Conservation (phyloP, 2,329 filamentous ascomycete species). For the Clonostachys chloroleuca region DNA sequence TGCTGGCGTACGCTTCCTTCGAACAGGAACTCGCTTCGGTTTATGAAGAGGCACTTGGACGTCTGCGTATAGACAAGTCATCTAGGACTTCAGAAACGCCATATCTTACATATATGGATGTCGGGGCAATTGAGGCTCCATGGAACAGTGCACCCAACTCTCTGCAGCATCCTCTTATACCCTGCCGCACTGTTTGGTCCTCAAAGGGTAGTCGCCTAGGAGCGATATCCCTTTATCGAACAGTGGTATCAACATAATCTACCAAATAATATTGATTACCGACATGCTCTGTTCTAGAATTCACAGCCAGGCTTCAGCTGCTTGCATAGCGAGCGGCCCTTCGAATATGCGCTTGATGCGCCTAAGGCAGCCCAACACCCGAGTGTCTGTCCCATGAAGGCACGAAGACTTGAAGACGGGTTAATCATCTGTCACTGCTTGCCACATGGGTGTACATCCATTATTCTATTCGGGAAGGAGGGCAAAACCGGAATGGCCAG, state of each 20-base stretch:
- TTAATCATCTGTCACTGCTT: neutral
- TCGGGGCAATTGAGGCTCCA: too few relatives aligned
- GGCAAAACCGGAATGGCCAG: too few relatives aligned
- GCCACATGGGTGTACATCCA: too few relatives aligned
- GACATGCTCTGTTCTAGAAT: neutral
- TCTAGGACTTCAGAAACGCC: slow-evolving; percentile 2
- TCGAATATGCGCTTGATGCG: neutral
- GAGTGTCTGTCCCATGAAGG: neutral
- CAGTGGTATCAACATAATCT: neutral
- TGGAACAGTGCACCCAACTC: too few relatives aligned
- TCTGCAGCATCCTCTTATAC: slow-evolving; percentile 15
- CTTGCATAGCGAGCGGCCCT: neutral
- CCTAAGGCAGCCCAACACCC: neutral
- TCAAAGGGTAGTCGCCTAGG: slow-evolving; percentile 19
- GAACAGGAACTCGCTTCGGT: neutral
- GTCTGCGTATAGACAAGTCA: slow-evolving; percentile 7
- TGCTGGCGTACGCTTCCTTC: too few relatives aligned
- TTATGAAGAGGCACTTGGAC: slow-evolving; percentile 5
- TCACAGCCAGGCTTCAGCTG: neutral
- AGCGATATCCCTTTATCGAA: slow-evolving; percentile 23
- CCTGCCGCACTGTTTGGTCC: slow-evolving; percentile 31
- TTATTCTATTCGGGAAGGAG: too few relatives aligned
- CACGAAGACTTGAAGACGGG: neutral
- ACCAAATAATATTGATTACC: neutral
- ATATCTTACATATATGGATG: too few relatives aligned